Evolutionary conservation across 192 early-diverging fungal species (phyloP), one percentile per base, ranked within the genome.

Genomic region (Diversispora epigaea): DNA sequence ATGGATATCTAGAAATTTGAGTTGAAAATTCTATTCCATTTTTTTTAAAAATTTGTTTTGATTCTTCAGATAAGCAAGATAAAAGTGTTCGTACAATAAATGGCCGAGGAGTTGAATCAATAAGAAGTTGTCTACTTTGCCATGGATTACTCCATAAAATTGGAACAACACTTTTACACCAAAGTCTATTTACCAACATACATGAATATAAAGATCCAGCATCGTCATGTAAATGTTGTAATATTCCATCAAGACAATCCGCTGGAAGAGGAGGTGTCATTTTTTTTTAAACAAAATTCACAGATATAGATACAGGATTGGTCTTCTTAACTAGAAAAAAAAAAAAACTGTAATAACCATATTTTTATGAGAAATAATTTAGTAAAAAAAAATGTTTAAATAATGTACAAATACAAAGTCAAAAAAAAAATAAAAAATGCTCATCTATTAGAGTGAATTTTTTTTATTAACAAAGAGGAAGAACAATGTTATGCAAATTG

Each of bases 191-290:
- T 12, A 69, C 67, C 46, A 69, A 40, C 50, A 69, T 15, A 15
- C 67, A 69, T 17, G 67, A 69, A 54, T 50, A 46, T 43, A 69
- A 41, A 32, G 67, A 25, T 49, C 49, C 14, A 43, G 46, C 32
- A 41, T 69, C 67, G 21, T 69, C 46, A 5, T 21, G 22, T 9
- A 69, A 52, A 54, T 22, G 19, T 69, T 50, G 44, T 15, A 69
- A 69, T 40, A 69, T 54, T 52, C 14, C 67, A 69, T 69, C 22
- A 69, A 69, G 67, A 69, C 67, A 69, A n/a, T 69, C 67, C 14
- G 67, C 46, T n/a, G 67, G 67, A 7, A 49, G 46, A 45, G 10
- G 21, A 22, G 57, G 21, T 60, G 9, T 0, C 57, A 60, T 60
- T 25, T 22, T 60, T 60, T 32, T 32, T 32, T 2, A 32, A 32